Conservation (phyloP, 257 asterid genomes). For the Solanum bukasovii region DNA sequence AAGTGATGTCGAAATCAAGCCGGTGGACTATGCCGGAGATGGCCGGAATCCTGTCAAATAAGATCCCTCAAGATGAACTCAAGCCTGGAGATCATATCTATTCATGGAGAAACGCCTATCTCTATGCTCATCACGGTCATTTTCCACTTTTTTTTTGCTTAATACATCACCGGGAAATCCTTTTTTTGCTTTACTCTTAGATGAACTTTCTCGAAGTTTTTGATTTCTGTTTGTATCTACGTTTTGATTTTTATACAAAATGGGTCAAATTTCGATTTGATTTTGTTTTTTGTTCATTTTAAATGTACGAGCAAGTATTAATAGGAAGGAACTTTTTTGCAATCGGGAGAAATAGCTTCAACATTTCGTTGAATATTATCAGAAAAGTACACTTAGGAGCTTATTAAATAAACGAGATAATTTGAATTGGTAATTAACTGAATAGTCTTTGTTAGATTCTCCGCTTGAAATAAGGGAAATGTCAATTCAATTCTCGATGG, state of each 20-base stretch:
- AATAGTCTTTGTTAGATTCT: neutral
- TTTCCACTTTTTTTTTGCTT: neutral
- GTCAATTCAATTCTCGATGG: neutral
- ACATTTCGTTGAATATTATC: neutral
- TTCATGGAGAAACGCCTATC: conserved; percentile 70
- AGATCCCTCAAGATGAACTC: conserved; percentile 39
- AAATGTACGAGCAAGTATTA: neutral
- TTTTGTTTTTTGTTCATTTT: neutral
- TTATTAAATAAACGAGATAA: neutral
- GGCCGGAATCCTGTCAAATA: conserved; percentile 51
- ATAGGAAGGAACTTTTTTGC: neutral
- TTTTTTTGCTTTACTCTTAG: neutral
- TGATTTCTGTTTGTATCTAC: neutral
- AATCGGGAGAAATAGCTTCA: neutral
- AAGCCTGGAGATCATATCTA: conserved; percentile 82
- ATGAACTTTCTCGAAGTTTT: neutral
- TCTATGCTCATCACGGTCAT: conserved; percentile 80
- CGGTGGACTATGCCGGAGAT: neutral
- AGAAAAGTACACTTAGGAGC: neutral
- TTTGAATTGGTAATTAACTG: neutral
- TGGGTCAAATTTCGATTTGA: neutral
- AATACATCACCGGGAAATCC: neutral
- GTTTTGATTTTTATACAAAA: neutral
- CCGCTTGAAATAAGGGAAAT: neutral
- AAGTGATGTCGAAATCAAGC: neutral